Evolutionary conservation across 768 basidiomycete genomes (phyloP), one percentile per base, ranked within the genome.

Genomic region (Collybia mongolica): DNA sequence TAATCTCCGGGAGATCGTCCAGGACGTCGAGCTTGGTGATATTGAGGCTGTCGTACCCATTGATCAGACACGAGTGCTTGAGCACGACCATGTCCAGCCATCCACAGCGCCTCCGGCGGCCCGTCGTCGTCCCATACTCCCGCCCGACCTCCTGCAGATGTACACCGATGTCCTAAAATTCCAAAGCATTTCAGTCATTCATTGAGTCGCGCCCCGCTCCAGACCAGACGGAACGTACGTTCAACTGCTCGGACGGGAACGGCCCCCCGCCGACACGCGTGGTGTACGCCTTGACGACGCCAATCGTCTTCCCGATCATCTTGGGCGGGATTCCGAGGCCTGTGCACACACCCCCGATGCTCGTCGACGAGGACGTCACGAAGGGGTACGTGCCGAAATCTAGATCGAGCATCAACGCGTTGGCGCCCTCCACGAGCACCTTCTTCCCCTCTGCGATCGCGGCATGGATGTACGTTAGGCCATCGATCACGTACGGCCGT

Each of bases 261-360:
- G 97, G 97, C 0, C 97, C 97, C 35, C 93, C 92, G n/a, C 97
- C 97, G 19, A 99, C 97, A 22, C 97, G 83, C 1, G 97, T 98
- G 15, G 97, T 98, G 68, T 99, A 99, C 0, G 97, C 97, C 69
- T 98, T 99, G 64, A 98, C 76, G 52, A 99, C 97, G 40, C 97
- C 97, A 57, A 95, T 88, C 20, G 86, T 77, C 42, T 83, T 82
- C n/a, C 89, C 90, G 55, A 99, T 85, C 56, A 80, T 70, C 70
- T 86, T 86, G 5, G 97, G 94, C 2, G 97, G 96, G 43, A 99
- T 87, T 45, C 94, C 97, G n/a, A 99, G 83, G 28, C 97, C 97
- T 14, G 95, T 98, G 72, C 91, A 93, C 29, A 98, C 93, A 44
- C 97, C 97, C 24, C 97, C 97, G 51, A 98, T 88, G 26, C 86